phyloP scores from a whole-genome alignment of 371 early-diverging fungal genomes.

The Mucor plumbeus region DNA sequence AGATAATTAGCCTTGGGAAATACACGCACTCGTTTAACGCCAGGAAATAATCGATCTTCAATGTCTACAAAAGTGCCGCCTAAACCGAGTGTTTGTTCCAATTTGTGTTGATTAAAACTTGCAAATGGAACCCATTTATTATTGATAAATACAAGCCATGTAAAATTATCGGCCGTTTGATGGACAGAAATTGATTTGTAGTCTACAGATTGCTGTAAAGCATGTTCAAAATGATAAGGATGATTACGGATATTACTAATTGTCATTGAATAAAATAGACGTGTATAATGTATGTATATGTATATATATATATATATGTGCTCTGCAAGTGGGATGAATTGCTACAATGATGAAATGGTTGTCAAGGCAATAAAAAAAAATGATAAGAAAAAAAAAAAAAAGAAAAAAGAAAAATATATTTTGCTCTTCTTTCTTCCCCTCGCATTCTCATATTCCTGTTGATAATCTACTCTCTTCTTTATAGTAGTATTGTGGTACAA shows the following conservation, averaged over 20 bases:
- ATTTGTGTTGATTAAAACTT: constrained; percentile 42
- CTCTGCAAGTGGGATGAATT: background rate
- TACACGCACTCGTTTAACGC: constrained; percentile 52
- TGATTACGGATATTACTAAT: constrained; percentile 43
- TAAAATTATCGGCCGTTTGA: constrained; percentile 33
- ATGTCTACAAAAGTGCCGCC: constrained; percentile 58
- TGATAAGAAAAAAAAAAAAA: background rate
- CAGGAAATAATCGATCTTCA: constrained; percentile 48
- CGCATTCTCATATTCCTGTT: background rate
- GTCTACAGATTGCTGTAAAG: constrained; percentile 36
- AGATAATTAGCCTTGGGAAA: constrained; percentile 56
- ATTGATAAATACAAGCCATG: constrained; percentile 54
- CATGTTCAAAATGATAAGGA: constrained; percentile 47
- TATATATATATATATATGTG: background rate
- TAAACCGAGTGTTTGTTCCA: constrained; percentile 52
- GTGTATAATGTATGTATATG: background rate
- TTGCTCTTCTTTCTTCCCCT: background rate
- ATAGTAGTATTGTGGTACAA: background rate
- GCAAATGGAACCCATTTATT: constrained; percentile 55
- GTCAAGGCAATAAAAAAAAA: background rate
- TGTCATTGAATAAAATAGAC: constrained; percentile 4
- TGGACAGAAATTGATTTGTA: constrained; percentile 23
- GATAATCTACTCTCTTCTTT: background rate
- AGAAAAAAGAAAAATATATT: background rate
- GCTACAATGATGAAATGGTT: background rate